phyloP scores from a whole-genome alignment of 2,329 filamentous ascomycete species.

The Neonectria sp. region DNA sequence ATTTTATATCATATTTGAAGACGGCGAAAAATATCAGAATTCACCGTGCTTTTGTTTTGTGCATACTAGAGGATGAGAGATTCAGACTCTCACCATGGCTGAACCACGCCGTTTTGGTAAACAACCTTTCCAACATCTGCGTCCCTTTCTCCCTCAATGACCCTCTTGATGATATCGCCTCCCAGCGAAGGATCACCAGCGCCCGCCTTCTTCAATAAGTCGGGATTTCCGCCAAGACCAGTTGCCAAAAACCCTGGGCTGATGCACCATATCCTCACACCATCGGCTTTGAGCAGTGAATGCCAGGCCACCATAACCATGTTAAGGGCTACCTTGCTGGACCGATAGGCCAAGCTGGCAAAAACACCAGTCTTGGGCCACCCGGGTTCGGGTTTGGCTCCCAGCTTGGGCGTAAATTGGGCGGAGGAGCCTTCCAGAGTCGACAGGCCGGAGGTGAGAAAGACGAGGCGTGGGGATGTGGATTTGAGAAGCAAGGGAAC shows the following conservation, averaged over 20 bases:
- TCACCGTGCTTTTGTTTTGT: too few relatives aligned
- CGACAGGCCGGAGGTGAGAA: slow-evolving; percentile 58
- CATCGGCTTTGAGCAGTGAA: slow-evolving; percentile 14
- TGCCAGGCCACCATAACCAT: slow-evolving; percentile 25
- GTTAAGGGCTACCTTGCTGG: slow-evolving; percentile 21
- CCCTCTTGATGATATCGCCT: slow-evolving; percentile 47
- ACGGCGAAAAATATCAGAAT: too few relatives aligned
- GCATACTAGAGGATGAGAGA: too few relatives aligned
- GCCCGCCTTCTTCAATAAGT: slow-evolving; percentile 3
- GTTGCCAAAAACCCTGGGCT: slow-evolving; percentile 17
- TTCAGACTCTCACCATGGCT: slow-evolving; percentile 47
- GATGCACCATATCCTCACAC: slow-evolving; percentile 16
- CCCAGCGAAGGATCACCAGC: slow-evolving; percentile 11
- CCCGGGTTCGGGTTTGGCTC: not conserved
- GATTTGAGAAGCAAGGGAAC: slow-evolving; percentile 61
- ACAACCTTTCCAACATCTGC: slow-evolving; percentile 58
- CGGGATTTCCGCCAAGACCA: slow-evolving; percentile 9
- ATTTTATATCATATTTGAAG: too few relatives aligned
- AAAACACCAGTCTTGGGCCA: slow-evolving; percentile 15
- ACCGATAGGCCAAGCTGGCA: not conserved
- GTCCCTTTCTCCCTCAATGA: slow-evolving; percentile 61
- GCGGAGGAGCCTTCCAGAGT: slow-evolving; percentile 8
- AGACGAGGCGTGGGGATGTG: slow-evolving; percentile 62
- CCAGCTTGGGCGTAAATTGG: not conserved
- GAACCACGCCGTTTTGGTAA: slow-evolving; percentile 42